Evolutionary conservation across 2,329 filamentous ascomycete species (phyloP).

Genomic region (Aspergillus versicolor): DNA sequence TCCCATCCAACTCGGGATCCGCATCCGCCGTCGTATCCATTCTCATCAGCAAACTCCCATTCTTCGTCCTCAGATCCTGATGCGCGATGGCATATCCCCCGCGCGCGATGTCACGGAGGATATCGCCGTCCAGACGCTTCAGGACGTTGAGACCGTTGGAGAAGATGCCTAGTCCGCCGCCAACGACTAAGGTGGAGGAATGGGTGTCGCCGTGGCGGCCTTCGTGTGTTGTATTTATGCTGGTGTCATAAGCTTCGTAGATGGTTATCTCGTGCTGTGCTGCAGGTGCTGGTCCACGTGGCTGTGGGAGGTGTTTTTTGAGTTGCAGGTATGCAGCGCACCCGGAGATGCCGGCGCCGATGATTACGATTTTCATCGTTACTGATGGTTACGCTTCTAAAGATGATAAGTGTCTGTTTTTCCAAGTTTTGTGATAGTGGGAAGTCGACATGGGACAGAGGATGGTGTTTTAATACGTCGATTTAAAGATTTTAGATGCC

Average conservation of each 20-base stretch:
- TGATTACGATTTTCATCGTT: slow-evolving; percentile 43
- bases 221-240: slow-evolving; percentile 20
- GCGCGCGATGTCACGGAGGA: slow-evolving; percentile 33
- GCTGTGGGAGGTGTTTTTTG: slow-evolving; percentile 38
- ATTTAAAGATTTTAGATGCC: neutral
- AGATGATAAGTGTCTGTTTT: neutral
- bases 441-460: too few species aligned
- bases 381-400: neutral
- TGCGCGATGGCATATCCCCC: slow-evolving; percentile 35
- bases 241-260: slow-evolving; percentile 43
- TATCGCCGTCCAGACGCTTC: slow-evolving; percentile 34
- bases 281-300: neutral
- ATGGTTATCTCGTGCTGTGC: slow-evolving; percentile 34
- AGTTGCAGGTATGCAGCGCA: slow-evolving; percentile 41
- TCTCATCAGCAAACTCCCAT: slow-evolving; percentile 33
- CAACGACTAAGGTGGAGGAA: slow-evolving; percentile 38
- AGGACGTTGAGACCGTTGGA: slow-evolving; percentile 43
- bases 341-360: slow-evolving; percentile 46
- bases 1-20: slow-evolving; percentile 1
- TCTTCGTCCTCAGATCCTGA: slow-evolving; percentile 34
- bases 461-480: too few species aligned
- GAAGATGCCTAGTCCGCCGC: slow-evolving; percentile 39
- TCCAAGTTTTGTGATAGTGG: neutral
- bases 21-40: slow-evolving; percentile 20
- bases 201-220: slow-evolving; percentile 22